Evolutionary conservation across 257 asterid species (phyloP).

Genomic region (Solanum medicagineum): DNA sequence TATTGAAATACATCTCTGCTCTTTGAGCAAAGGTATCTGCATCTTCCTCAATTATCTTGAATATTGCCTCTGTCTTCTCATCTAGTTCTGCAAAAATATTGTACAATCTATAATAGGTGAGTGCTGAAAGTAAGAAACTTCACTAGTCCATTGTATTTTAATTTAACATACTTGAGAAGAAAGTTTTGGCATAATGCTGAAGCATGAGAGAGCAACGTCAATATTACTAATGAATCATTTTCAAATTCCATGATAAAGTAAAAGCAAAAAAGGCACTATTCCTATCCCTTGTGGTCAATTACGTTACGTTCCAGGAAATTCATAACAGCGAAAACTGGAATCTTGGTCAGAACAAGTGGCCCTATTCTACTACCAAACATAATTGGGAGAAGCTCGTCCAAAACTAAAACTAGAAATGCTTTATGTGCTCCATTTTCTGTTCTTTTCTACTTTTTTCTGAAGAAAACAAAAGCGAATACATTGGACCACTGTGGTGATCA

Average conservation of each 20-base stretch:
- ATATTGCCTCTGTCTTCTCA: slow-evolving; percentile 47
- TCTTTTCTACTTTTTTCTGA: no score
- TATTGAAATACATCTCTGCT: slow-evolving; percentile 78
- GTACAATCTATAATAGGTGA: background rate
- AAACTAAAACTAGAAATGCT: no score
- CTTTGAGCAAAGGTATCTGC: slow-evolving; percentile 83
- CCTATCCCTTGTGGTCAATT: no score
- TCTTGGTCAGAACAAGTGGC: no score
- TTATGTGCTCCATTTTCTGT: no score
- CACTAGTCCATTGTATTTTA: background rate
- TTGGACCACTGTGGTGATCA: background rate
- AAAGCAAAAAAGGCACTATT: background rate
- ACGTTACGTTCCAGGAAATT: no score
- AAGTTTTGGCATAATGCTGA: background rate
- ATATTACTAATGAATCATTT: background rate
- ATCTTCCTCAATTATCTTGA: slow-evolving; percentile 60
- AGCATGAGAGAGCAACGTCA: background rate
- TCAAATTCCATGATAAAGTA: background rate
- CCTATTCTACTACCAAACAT: no score
- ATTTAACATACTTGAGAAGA: background rate
- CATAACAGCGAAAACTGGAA: no score
- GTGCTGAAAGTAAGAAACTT: background rate
- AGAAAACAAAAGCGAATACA: background rate
- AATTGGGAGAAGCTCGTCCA: no score
- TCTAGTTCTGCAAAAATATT: slow-evolving; percentile 40